Percentiles rank a stretch among this genome's conserved stretches.
These are phyloP conservation scores for Calonectria pteridis DNA, from an alignment of 2,329 filamentous ascomycete genomes.

Conservation along the genomic window DNA sequence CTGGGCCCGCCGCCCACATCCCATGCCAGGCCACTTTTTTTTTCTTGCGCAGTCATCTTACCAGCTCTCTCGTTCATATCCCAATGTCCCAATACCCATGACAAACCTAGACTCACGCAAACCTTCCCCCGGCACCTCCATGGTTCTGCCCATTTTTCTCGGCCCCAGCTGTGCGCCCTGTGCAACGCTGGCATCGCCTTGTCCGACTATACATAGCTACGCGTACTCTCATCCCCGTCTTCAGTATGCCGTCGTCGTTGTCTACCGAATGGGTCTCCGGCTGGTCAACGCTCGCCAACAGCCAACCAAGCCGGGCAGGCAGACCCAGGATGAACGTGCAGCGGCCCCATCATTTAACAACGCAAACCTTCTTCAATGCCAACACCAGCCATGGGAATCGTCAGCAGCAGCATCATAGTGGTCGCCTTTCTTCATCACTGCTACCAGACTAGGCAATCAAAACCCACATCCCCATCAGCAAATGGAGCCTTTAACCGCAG, in stretches of 20 bases:
- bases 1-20: background rate
- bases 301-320: slow-evolving; percentile 1
- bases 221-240: slow-evolving; percentile 21
- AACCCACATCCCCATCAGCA: background rate
- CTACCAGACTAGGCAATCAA: background rate
- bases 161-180: slow-evolving; percentile 4
- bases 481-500: slow-evolving; percentile 15
- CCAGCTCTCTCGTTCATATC: background rate
- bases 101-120: background rate
- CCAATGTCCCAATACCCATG: background rate
- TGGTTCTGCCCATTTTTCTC: background rate
- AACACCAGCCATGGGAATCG: slow-evolving; percentile 8
- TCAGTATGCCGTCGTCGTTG: background rate
- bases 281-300: slow-evolving; percentile 21
- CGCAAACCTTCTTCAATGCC: background rate
- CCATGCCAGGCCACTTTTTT: background rate
- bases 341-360: background rate
- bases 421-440: slow-evolving; percentile 8
- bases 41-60: background rate
- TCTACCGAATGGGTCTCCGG: slow-evolving; percentile 15
- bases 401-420: slow-evolving; percentile 11
- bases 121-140: background rate
- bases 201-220: slow-evolving; percentile 15
- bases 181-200: slow-evolving; percentile 8
- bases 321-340: slow-evolving; percentile 1